Conservation (phyloP, 2,329 filamentous ascomycete genomes). For the Penicillium palitans region DNA sequence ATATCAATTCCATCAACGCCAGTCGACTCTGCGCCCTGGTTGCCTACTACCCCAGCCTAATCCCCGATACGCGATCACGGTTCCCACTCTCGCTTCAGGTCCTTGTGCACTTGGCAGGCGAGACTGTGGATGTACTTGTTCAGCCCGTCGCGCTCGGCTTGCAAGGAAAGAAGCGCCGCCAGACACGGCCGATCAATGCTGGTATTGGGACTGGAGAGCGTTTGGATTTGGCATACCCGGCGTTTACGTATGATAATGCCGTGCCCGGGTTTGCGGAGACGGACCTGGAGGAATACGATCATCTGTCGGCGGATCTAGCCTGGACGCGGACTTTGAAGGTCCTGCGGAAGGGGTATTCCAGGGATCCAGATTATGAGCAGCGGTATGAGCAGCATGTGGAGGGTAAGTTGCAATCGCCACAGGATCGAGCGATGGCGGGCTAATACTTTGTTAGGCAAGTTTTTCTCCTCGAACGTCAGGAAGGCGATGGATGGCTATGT, state of each 20-base stretch:
- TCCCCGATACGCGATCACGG: constrained; percentile 51
- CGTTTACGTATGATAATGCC: constrained; percentile 57
- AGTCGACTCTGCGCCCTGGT: constrained; percentile 57
- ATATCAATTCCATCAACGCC: constrained; percentile 57
- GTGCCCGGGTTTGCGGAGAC: constrained; percentile 70
- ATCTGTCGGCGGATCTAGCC: constrained; percentile 63
- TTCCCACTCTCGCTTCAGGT: constrained; percentile 47
- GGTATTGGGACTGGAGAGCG: constrained; percentile 54
- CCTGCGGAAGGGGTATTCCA: constrained; percentile 61
- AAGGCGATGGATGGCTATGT: constrained; percentile 36
- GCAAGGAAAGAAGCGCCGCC: constrained; percentile 52
- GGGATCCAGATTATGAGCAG: constrained; percentile 40
- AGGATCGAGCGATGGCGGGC: neutral
- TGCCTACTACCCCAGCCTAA: constrained; percentile 62
- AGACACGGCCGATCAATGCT: constrained; percentile 51
- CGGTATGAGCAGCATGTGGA: constrained; percentile 40
- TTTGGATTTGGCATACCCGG: constrained; percentile 34
- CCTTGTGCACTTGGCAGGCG: constrained; percentile 59
- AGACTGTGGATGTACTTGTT: constrained; percentile 51
- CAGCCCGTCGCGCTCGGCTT: constrained; percentile 55
- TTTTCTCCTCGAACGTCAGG: constrained; percentile 33
- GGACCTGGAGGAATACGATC: constrained; percentile 67
- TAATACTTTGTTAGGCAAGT: constrained; percentile 28
- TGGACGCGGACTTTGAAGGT: constrained; percentile 65
- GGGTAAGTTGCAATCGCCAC: constrained; percentile 20